phyloP scores from a whole-genome alignment of 805 yeast species.

The Yamadazyma phyllophila region DNA sequence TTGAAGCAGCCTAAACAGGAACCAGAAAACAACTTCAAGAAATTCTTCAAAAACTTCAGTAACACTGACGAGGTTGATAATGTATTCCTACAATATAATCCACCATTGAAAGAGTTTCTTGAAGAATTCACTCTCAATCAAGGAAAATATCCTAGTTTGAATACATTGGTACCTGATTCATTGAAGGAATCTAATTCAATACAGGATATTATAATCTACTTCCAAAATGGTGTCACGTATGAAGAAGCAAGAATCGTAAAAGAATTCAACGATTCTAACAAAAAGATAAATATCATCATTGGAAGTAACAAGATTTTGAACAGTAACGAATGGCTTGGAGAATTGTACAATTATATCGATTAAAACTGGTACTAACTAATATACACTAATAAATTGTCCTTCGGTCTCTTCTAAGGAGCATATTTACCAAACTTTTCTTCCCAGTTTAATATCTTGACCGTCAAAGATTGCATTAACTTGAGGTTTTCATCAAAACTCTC shows the following conservation, averaged over 20 bases:
- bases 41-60: slow-evolving; percentile 15
- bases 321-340: slow-evolving; percentile 33
- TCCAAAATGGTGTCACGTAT: slow-evolving; percentile 87
- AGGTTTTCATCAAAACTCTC: slow-evolving; percentile 59
- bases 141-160: slow-evolving; percentile 4
- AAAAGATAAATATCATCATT: slow-evolving; percentile 63
- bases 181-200: slow-evolving; percentile 8
- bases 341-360: slow-evolving; percentile 31
- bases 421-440: slow-evolving; percentile 65
- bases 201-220: slow-evolving; percentile 64
- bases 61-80: slow-evolving; percentile 47
- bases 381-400: not conserved
- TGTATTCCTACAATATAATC: slow-evolving; percentile 88
- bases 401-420: slow-evolving; percentile 26
- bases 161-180: slow-evolving; percentile 40
- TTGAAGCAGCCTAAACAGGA: slow-evolving; percentile 9
- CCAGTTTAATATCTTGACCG: slow-evolving; percentile 73
- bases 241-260: slow-evolving; percentile 87
- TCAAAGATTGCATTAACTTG: slow-evolving; percentile 65
- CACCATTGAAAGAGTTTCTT: slow-evolving; percentile 56
- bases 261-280: slow-evolving; percentile 50
- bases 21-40: slow-evolving; percentile 16
- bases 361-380: slow-evolving; percentile 7
- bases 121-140: slow-evolving; percentile 11
- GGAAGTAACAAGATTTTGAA: slow-evolving; percentile 60